Evolutionary conservation across 805 yeast genomes (phyloP).

Genomic region (Pichia sporocuriosa): DNA sequence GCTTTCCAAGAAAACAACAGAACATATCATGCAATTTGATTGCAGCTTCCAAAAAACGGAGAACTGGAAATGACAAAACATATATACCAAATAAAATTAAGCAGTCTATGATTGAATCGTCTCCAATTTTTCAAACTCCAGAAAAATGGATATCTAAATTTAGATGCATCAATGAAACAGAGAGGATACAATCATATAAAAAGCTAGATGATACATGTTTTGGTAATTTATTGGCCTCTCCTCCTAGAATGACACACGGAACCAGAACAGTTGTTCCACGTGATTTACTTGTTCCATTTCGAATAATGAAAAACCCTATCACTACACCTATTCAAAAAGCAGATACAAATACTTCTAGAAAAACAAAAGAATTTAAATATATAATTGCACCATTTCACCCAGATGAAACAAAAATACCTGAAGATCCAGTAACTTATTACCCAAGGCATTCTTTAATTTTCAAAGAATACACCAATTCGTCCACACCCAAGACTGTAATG

Average conservation of each 20-base stretch:
- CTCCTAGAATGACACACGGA: slow-evolving; percentile 35
- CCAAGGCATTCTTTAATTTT: not conserved
- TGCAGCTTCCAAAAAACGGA: not conserved
- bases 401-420: slow-evolving; percentile 3
- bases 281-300: slow-evolving; percentile 31
- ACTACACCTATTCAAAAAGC: not conserved
- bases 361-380: not conserved
- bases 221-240: slow-evolving; percentile 36
- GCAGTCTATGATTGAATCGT: not conserved
- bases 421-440: slow-evolving; percentile 8
- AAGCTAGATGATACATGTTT: slow-evolving; percentile 30
- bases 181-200: slow-evolving; percentile 19
- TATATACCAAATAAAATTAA: not conserved
- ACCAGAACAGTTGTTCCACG: slow-evolving; percentile 34
- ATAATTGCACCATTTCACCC: slow-evolving; percentile 8
- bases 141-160: slow-evolving; percentile 20
- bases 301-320: slow-evolving; percentile 14
- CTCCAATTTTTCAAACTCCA: slow-evolving; percentile 22
- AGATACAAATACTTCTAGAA: not conserved
- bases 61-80: not conserved
- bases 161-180: slow-evolving; percentile 8
- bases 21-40: too few species aligned
- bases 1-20: too few species aligned
- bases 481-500: not conserved
- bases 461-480: not conserved